Percentiles rank a stretch among this genome's conserved stretches.
Conservation (phyloP, 768 basidiomycete species). For the Psilocybe tampanensis region DNA sequence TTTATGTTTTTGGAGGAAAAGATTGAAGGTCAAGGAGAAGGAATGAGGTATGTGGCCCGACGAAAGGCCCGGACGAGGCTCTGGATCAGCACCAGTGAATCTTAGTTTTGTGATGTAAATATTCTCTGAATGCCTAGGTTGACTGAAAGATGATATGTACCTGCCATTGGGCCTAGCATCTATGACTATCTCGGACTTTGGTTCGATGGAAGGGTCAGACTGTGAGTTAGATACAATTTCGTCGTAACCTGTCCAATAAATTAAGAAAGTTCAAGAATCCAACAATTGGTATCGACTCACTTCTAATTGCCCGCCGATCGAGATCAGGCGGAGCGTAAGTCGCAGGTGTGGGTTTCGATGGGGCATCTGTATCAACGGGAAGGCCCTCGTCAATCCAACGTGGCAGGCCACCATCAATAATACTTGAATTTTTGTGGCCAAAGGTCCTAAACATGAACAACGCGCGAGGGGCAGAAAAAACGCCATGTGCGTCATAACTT, state of each 20-base stretch:
- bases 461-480: conserved; percentile 92
- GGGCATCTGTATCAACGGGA: conserved; percentile 45
- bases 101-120: conserved; percentile 38
- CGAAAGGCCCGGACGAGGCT: conserved; percentile 85
- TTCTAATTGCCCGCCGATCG: conserved; percentile 51
- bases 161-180: conserved; percentile 88
- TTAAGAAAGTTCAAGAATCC: too few relatives aligned
- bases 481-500: conserved; percentile 88
- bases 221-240: conserved; percentile 76
- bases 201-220: conserved; percentile 42
- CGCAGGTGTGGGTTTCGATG: conserved; percentile 25
- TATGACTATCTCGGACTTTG: conserved; percentile 68
- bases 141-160: conserved; percentile 50
- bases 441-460: conserved; percentile 94
- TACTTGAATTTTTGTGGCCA: conserved; percentile 82
- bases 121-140: background rate
- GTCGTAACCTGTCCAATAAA: conserved; percentile 66
- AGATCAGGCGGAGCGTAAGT: conserved; percentile 58
- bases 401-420: conserved; percentile 93
- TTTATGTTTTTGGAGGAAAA: conserved; percentile 57
- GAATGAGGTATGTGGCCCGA: conserved; percentile 94
- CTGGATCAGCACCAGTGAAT: conserved; percentile 79
- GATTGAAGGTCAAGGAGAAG: conserved; percentile 79
- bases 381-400: conserved; percentile 73
- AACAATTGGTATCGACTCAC: conserved; percentile 44